Percentiles rank a stretch among this genome's conserved stretches.
These are phyloP conservation scores for Hypoxylon sp. DNA, from an alignment of 2,329 filamentous ascomycete genomes.

Conservation along the genomic window DNA sequence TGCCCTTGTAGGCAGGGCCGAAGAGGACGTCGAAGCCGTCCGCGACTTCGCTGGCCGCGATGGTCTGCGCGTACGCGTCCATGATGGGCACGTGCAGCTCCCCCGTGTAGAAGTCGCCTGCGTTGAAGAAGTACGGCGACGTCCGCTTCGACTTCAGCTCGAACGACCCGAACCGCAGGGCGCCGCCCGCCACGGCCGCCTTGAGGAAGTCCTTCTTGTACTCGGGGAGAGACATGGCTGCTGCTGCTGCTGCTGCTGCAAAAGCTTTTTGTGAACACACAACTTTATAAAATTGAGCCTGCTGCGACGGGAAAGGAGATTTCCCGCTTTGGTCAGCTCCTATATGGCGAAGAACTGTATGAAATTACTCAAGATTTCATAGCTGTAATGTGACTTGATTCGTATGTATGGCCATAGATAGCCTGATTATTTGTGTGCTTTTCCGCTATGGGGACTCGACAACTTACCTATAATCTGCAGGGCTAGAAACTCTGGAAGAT, in stretches of 20 bases:
- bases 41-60: conserved; percentile 55
- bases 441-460: background rate
- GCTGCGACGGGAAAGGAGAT: background rate
- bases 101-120: conserved; percentile 87
- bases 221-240: conserved; percentile 62
- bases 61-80: conserved; percentile 80
- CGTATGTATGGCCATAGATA: no score
- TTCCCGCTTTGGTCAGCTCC: background rate
- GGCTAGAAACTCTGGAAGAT: background rate
- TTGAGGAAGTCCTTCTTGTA: conserved; percentile 81
- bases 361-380: background rate
- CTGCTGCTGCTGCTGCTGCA: background rate
- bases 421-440: background rate
- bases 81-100: conserved; percentile 81
- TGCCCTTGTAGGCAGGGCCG: conserved; percentile 96
- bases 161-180: conserved; percentile 85
- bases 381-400: background rate
- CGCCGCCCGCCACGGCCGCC: conserved; percentile 73
- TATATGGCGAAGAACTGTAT: background rate
- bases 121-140: conserved; percentile 99
- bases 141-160: conserved; percentile 91
- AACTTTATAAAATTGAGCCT: background rate
- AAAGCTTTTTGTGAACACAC: background rate
- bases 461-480: background rate
- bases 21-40: conserved; percentile 87